These are phyloP conservation scores for Sarcodon aspratus DNA, from an alignment of 768 basidiomycete genomes.

Conservation along the genomic window DNA sequence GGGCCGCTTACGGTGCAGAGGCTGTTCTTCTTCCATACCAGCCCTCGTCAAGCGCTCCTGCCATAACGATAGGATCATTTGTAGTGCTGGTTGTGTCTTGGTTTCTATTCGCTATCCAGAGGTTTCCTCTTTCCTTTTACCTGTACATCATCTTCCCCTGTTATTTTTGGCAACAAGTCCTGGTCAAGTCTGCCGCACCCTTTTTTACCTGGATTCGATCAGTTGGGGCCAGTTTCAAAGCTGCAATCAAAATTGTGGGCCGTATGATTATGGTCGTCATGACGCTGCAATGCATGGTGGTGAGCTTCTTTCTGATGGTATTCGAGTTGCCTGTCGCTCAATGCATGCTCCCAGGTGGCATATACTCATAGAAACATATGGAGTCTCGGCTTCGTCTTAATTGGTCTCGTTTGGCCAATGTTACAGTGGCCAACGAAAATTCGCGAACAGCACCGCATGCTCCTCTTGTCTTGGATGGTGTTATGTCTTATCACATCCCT, in stretches of 20 bases:
- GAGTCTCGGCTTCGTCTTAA: constrained; percentile 50
- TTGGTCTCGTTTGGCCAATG: constrained; percentile 59
- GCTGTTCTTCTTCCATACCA: constrained; percentile 37
- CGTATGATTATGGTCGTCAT: constrained; percentile 23
- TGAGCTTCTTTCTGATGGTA: constrained; percentile 24
- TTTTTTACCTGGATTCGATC: neutral
- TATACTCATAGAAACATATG: constrained; percentile 66
- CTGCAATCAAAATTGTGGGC: constrained; percentile 9
- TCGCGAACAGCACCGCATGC: constrained; percentile 13
- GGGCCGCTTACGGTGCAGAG: constrained; percentile 57
- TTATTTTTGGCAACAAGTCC: constrained; percentile 63
- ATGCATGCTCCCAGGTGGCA: constrained; percentile 32
- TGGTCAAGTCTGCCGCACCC: neutral
- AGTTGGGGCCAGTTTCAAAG: neutral
- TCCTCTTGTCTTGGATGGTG: constrained; percentile 30
- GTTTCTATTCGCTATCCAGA: constrained; percentile 46
- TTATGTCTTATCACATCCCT: constrained; percentile 44
- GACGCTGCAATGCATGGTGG: constrained; percentile 62
- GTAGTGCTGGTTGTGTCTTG: constrained; percentile 26
- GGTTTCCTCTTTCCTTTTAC: constrained; percentile 62
- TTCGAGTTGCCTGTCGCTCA: neutral
- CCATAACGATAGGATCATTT: constrained; percentile 16
- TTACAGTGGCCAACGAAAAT: constrained; percentile 31
- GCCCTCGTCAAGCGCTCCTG: constrained; percentile 4
- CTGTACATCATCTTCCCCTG: constrained; percentile 65